Conservation (phyloP, 768 basidiomycete genomes). For the Omphalotus guepiniiformis region DNA sequence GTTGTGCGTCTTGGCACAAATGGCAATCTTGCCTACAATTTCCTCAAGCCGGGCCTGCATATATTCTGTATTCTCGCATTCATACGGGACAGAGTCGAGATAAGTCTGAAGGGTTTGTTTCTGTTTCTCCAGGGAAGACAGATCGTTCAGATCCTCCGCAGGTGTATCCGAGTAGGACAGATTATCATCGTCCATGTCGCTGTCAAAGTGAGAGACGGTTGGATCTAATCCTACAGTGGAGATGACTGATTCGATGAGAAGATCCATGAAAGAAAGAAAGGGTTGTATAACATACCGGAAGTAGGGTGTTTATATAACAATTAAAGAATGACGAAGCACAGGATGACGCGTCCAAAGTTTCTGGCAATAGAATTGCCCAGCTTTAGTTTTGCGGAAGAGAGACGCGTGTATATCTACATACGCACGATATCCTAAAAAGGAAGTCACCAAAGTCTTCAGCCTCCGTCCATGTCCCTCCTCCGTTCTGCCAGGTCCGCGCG, state of each 20-base stretch:
- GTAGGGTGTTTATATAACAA: not conserved
- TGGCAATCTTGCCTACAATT: slow-evolving; percentile 63
- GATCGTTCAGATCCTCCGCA: slow-evolving; percentile 32
- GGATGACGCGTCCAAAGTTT: slow-evolving; percentile 12
- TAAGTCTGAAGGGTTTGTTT: slow-evolving; percentile 59
- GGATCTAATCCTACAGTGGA: slow-evolving; percentile 17
- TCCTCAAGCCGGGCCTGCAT: slow-evolving; percentile 68
- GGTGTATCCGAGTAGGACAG: slow-evolving; percentile 36
- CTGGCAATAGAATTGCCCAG: not conserved
- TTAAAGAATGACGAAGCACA: not conserved
- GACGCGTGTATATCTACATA: not conserved
- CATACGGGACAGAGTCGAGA: slow-evolving; percentile 65
- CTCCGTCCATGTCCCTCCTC: not conserved
- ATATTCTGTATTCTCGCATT: slow-evolving; percentile 63
- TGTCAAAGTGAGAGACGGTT: slow-evolving; percentile 12
- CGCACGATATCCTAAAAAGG: no score
- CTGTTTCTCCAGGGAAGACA: slow-evolving; percentile 52
- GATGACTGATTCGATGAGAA: not conserved
- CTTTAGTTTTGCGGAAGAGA: not conserved
- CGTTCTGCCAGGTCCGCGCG: not conserved
- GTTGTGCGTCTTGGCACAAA: slow-evolving; percentile 71
- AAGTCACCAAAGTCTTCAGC: no score
- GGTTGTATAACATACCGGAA: not conserved
- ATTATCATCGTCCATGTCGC: slow-evolving; percentile 57
- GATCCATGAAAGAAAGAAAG: not conserved